These are phyloP conservation scores for Naegleria fowleri DNA, from an alignment of 208 protist species.

Conservation along the genomic window DNA sequence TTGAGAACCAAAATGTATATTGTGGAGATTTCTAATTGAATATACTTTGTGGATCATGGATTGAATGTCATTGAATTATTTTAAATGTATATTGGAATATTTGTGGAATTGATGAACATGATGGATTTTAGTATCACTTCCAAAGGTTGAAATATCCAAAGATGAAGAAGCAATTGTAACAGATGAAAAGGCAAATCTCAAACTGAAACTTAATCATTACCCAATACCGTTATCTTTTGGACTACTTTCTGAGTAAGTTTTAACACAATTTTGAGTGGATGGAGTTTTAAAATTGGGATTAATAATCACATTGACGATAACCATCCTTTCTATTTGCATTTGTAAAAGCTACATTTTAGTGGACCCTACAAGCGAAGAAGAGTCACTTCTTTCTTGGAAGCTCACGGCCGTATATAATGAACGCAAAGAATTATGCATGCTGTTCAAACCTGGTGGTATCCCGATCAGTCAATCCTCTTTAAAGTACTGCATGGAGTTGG, in stretches of 20 bases:
- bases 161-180: not conserved
- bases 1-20: not conserved
- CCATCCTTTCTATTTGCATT: too few relatives aligned
- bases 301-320: too few relatives aligned
- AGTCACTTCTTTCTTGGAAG: not conserved
- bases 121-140: not conserved
- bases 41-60: too few relatives aligned
- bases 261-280: too few relatives aligned
- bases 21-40: not conserved
- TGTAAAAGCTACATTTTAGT: not conserved
- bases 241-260: not conserved
- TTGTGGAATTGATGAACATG: too few relatives aligned
- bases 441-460: not conserved
- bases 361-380: constrained; percentile 20
- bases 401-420: constrained; percentile 4
- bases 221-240: constrained; percentile 11
- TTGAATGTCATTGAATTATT: too few relatives aligned
- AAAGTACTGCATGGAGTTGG: not conserved
- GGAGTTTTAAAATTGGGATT: too few relatives aligned
- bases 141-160: not conserved
- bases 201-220: not conserved
- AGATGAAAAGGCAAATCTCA: not conserved
- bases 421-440: not conserved
- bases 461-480: not conserved
- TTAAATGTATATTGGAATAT: too few relatives aligned